Conservation (phyloP, 2,329 filamentous ascomycete genomes). For the Colletotrichum sp. region DNA sequence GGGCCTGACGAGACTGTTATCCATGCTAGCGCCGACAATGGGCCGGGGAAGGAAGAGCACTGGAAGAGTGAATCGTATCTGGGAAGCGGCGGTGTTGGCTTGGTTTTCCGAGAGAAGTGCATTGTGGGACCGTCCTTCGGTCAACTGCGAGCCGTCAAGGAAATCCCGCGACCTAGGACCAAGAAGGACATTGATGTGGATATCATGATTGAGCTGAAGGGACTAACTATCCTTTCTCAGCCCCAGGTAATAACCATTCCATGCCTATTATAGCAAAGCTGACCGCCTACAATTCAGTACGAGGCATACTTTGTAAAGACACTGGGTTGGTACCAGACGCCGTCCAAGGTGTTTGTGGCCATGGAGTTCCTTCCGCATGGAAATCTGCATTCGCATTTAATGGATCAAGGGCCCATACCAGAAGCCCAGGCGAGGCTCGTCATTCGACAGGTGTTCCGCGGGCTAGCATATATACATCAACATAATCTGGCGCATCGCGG, state of each 20-base stretch:
- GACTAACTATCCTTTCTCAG: not conserved
- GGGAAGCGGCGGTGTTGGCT: not conserved
- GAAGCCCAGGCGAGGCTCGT: not conserved
- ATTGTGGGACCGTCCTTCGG: not conserved
- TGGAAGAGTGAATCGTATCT: not conserved
- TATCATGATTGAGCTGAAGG: not conserved
- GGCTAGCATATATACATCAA: not conserved
- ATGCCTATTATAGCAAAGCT: not conserved
- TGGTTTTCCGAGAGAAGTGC: slow-evolving; percentile 1
- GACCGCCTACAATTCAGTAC: not conserved
- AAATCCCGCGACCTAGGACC: not conserved
- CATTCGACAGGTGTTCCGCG: not conserved
- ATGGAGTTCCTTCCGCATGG: not conserved
- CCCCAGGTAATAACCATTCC: not conserved
- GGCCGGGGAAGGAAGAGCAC: not conserved
- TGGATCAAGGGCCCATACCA: not conserved
- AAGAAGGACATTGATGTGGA: not conserved
- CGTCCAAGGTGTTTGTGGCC: not conserved
- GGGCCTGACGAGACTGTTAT: not conserved
- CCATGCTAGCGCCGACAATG: not conserved
- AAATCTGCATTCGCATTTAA: not conserved
- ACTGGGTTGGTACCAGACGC: not conserved
- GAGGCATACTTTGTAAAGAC: not conserved
- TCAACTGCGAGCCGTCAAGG: not conserved
- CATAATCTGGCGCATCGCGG: not conserved